phyloP scores from a whole-genome alignment of 192 early-diverging fungal genomes.

The Lobosporangium transversale region DNA sequence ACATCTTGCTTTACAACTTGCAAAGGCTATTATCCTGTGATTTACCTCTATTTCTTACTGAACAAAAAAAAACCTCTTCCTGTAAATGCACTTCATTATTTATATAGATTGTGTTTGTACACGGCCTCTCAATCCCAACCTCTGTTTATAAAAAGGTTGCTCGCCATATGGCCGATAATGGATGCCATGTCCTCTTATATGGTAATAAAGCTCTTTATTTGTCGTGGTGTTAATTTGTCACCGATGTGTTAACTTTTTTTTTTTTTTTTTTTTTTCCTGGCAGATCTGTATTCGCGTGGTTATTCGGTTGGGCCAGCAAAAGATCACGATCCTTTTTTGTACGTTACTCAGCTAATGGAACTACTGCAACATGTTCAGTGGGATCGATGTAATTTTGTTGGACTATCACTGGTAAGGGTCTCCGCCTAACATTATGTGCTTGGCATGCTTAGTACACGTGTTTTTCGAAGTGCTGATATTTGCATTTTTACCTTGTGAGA shows the following conservation, averaged over 20 bases:
- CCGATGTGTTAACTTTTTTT: not conserved
- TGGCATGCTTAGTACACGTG: not conserved
- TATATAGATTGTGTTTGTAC: constrained; percentile 37
- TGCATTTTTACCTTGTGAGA: too few relatives aligned
- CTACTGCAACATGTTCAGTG: constrained; percentile 45
- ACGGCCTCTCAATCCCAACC: constrained; percentile 41
- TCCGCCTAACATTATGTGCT: not conserved
- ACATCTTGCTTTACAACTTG: too few relatives aligned
- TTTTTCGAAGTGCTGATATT: not conserved
- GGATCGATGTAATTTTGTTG: constrained; percentile 45
- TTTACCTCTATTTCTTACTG: too few relatives aligned
- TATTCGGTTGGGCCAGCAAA: constrained; percentile 40
- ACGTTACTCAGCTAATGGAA: constrained; percentile 37
- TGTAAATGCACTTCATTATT: too few relatives aligned
- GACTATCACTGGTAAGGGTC: constrained; percentile 34
- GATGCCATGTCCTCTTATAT: constrained; percentile 39
- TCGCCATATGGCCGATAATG: constrained; percentile 32
- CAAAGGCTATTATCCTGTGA: too few relatives aligned
- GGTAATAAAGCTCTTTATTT: constrained; percentile 1
- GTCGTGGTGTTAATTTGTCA: not conserved
- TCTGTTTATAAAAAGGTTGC: constrained; percentile 34
- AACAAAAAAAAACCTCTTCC: too few relatives aligned
- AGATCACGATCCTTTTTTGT: constrained; percentile 36
- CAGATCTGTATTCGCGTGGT: constrained; percentile 47
- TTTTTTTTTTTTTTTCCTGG: too few relatives aligned